These are phyloP conservation scores for Lyophyllum atratum DNA, from an alignment of 768 basidiomycete species.

Conservation along the genomic window DNA sequence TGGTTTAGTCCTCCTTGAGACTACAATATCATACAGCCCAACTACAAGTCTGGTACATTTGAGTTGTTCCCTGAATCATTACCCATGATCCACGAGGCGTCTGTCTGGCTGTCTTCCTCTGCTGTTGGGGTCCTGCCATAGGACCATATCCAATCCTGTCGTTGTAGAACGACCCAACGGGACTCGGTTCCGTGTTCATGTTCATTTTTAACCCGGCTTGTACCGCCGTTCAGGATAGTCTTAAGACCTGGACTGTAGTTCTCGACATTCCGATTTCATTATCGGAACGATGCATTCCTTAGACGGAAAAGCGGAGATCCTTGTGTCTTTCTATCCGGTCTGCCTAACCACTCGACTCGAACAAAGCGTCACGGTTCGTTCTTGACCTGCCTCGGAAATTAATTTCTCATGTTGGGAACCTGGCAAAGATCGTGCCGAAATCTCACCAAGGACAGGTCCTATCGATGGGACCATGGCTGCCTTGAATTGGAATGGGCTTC, in stretches of 20 bases:
- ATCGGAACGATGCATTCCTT: background rate
- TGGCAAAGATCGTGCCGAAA: slow-evolving; percentile 12
- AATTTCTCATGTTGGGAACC: slow-evolving; percentile 29
- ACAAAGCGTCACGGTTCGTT: slow-evolving; percentile 1
- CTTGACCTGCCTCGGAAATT: slow-evolving; percentile 33
- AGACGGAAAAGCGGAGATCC: background rate
- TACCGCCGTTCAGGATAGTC: slow-evolving; percentile 1
- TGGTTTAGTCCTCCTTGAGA: background rate
- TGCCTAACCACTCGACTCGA: background rate
- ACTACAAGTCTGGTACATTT: background rate
- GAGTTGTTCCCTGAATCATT: slow-evolving; percentile 3
- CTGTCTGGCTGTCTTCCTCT: slow-evolving; percentile 23
- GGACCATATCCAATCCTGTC: slow-evolving; percentile 15
- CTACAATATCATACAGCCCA: background rate
- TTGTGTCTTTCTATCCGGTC: background rate
- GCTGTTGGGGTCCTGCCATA: slow-evolving; percentile 17
- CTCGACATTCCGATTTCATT: background rate
- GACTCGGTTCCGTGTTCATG: slow-evolving; percentile 5
- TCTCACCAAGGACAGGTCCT: slow-evolving; percentile 10
- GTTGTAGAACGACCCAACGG: background rate
- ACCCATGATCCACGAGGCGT: slow-evolving; percentile 24
- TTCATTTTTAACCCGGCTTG: background rate
- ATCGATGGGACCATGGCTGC: slow-evolving; percentile 17
- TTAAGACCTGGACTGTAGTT: background rate
- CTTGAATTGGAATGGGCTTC: background rate